Base-by-base conservation (phyloP, 805 yeast species). In the Monosporozyma aquatica region DNA sequence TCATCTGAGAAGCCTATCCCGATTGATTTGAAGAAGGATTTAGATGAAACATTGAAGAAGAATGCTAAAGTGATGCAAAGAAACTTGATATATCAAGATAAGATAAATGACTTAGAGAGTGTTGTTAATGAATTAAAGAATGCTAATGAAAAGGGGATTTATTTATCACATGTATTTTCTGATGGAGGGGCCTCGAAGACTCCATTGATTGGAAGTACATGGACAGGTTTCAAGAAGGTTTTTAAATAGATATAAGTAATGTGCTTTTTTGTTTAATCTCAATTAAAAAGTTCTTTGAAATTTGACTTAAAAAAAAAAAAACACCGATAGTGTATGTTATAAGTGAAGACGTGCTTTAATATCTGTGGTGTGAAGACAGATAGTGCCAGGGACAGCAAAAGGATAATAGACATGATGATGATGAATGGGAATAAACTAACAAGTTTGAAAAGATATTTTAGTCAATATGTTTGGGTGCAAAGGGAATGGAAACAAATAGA, bases 11-110 rank as follows among this genome's bases (percentile, higher is more conserved):
- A 59, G 38, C 48, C 63, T n/a, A 49, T 67, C 11, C 70, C 72
- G 13, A 56, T 55, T 3, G 62, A 62, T 27, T 45, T 70, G 26
- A 72, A 72, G 43, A 61, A 65, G 38, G 82, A 79, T 49, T 67
- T 79, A 47, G 73, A 74, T 44, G 68, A 64, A 41, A 72, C 82
- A 5, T 73, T 78, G 72, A 74, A 72, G 41, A 68, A 79, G 43
- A 80, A 80, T 49, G 53, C 72, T 38, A 78, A 76, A 55, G 82
- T 80, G 13, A 76, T 79, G 81, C 80, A 72, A 44, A 68, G 73
- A 46, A 80, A 80, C 47, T 66, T 77, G 46, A 62, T 68, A 22
- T 58, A 78, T 13, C 85, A 79, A 46, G 80, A 76, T 36, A 72
- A 70, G 46, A 55, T 77, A 1, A 62, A 63, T 15, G 51, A 59